Base-by-base conservation (phyloP, 257 asterid species). In the Lycium barbarum region DNA sequence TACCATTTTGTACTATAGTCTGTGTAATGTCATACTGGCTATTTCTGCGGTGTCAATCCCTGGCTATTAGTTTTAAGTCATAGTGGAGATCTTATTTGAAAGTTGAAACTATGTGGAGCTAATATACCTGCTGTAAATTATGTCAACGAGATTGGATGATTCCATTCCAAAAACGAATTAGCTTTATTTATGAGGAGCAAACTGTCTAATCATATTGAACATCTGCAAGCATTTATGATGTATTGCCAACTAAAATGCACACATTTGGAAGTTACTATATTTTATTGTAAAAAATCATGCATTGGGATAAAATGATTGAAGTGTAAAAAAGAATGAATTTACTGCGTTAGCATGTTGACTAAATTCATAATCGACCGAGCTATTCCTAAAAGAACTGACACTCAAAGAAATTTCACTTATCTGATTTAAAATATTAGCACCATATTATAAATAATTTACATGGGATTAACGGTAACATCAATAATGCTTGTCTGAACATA, bases 41-140 rank as follows among this genome's bases (percentile, higher is more conserved):
- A 70, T 70, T 38, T 70, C 12, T 70, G 78, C 17, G 53, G 51
- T 40, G 78, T 17, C 53, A 38, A 70, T 38, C 78, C 53, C 53
- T 70, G 12, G 53, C 26, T 17, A 38, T 70, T 20, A n/a, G 78
- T 70, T 54, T 15, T 70, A 38, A 38, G 26, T 40, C 38, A 17
- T 38, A 70, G 53, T 18, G 51, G 33, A 38, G 26, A 38, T 36
- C 54, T 70, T 17, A 70, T 70, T 70, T 70, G 54, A 38, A 70
- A 70, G 78, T 70, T 70, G 53, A 38, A 68, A 70, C 54, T 70
- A 8, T 15, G 78, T 70, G 78, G 13, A 70, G 78, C 20, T 38
- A 7, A 38, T 38, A 68, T 68, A 18, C 78, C 43, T 68, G 53
- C 53, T 38, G 26, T 68, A 68, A 68, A 68, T 68, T 68, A 9